Evolutionary conservation across 73 alveolate species (phyloP).

Genomic region (Tetrahymena borealis): DNA sequence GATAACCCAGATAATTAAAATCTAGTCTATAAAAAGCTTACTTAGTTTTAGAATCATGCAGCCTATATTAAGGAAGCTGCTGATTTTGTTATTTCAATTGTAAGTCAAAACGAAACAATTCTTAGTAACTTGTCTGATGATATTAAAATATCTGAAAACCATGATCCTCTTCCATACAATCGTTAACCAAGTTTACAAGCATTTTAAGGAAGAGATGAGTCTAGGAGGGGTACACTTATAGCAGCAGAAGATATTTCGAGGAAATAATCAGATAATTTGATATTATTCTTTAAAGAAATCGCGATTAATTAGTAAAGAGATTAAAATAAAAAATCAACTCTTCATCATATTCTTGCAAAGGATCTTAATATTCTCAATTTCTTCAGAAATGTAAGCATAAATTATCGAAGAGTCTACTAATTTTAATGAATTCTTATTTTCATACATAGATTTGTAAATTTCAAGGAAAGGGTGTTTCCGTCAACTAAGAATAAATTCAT

Average conservation of each 20-base stretch:
- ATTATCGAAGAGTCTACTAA: background rate
- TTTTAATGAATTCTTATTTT: background rate
- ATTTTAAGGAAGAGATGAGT: background rate
- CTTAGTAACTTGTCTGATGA: constrained; percentile 25
- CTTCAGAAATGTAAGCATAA: background rate
- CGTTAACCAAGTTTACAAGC: background rate
- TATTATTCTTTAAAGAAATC: background rate
- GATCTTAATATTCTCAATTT: background rate
- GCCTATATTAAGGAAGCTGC: constrained; percentile 37
- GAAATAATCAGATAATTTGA: background rate
- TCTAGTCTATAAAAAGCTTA: constrained; percentile 15
- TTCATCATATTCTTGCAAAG: background rate
- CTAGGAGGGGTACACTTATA: background rate
- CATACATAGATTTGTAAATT: constrained; percentile 22
- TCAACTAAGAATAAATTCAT: constrained; percentile 20
- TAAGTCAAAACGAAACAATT: constrained; percentile 15
- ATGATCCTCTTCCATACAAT: background rate
- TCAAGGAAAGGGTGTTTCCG: constrained; percentile 30
- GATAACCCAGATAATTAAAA: constrained; percentile 21
- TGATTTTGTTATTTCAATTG: constrained; percentile 22
- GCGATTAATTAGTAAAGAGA: background rate
- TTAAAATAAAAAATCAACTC: background rate
- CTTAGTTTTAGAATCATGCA: constrained; percentile 25
- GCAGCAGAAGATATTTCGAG: background rate
- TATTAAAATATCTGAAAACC: background rate